Evolutionary conservation across 176 grass and related monocot species (phyloP).

Genomic region (Oryza coarctata): DNA sequence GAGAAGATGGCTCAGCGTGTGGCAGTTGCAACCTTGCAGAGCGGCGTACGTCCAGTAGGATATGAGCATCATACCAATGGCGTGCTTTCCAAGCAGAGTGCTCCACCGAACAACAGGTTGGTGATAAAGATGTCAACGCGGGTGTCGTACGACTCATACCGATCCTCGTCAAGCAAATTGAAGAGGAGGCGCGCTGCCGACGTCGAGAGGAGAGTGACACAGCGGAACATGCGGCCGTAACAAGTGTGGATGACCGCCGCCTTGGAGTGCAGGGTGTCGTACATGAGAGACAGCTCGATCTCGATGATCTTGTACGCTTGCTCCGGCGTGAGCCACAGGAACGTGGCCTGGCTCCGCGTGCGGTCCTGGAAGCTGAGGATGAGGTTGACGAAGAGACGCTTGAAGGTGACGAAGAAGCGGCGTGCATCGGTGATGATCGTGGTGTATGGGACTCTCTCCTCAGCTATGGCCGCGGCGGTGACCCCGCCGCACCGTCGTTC

Average conservation of each 20-base stretch:
- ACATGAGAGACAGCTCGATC: conserved; percentile 52
- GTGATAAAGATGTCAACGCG: conserved; percentile 36
- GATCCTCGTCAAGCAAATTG: conserved; percentile 16
- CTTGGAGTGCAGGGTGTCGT: conserved; percentile 40
- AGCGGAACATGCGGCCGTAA: conserved; percentile 43
- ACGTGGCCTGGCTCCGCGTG: conserved; percentile 37
- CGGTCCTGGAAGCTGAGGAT: conserved; percentile 58
- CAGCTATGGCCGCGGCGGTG: not conserved
- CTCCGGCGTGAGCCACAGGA: conserved; percentile 33
- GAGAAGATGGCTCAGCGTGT: conserved; percentile 2
- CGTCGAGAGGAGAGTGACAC: conserved; percentile 22
- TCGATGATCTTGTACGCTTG: conserved; percentile 44
- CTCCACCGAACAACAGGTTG: conserved; percentile 36
- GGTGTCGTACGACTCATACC: not conserved
- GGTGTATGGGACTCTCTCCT: conserved; percentile 19
- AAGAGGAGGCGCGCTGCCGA: conserved; percentile 36
- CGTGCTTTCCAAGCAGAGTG: conserved; percentile 39
- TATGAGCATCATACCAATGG: conserved; percentile 45
- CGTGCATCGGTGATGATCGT: conserved; percentile 36
- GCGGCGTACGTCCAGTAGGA: conserved; percentile 47
- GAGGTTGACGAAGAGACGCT: conserved; percentile 50
- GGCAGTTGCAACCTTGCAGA: conserved; percentile 5
- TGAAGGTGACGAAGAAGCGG: conserved; percentile 55
- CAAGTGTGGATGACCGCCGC: conserved; percentile 42
- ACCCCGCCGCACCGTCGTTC: conserved; percentile 8